Percentiles rank a stretch among this genome's conserved stretches.
Conservation (phyloP, 2,329 filamentous ascomycete species). For the Fusarium siculi region DNA sequence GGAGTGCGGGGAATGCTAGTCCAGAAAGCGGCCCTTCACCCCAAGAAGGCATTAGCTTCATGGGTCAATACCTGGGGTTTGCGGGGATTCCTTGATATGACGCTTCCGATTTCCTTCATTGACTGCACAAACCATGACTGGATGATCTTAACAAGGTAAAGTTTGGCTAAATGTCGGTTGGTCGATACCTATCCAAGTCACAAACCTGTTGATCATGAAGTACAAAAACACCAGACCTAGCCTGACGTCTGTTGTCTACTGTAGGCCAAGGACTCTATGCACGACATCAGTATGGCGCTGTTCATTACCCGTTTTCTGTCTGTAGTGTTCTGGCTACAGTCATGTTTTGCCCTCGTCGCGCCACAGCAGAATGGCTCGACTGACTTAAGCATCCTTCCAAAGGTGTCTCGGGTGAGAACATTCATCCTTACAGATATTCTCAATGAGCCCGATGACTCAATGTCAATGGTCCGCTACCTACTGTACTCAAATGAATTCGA, state of each 20-base stretch:
- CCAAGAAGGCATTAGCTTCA: not conserved
- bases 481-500: conserved; percentile 16
- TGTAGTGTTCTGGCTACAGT: not conserved
- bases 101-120: not conserved
- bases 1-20: conserved; percentile 4
- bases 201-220: not conserved
- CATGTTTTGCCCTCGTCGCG: not conserved
- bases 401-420: not conserved
- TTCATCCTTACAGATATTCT: conserved; percentile 14
- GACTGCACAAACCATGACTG: not conserved
- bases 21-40: not conserved
- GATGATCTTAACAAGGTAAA: not conserved
- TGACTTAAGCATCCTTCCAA: not conserved
- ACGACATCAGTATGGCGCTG: not conserved
- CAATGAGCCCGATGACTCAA: conserved; percentile 16
- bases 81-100: not conserved
- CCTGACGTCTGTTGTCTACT: not conserved
- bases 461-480: conserved; percentile 13
- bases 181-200: not conserved
- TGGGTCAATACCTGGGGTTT: not conserved
- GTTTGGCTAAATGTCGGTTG: not conserved
- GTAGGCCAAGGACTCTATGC: too few relatives aligned
- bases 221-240: not conserved
- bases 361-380: not conserved
- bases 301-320: not conserved